Evolutionary conservation across 176 grass and related monocot genomes (phyloP), one percentile per base, ranked within the genome.

Genomic region (Microstegium vimineum): DNA sequence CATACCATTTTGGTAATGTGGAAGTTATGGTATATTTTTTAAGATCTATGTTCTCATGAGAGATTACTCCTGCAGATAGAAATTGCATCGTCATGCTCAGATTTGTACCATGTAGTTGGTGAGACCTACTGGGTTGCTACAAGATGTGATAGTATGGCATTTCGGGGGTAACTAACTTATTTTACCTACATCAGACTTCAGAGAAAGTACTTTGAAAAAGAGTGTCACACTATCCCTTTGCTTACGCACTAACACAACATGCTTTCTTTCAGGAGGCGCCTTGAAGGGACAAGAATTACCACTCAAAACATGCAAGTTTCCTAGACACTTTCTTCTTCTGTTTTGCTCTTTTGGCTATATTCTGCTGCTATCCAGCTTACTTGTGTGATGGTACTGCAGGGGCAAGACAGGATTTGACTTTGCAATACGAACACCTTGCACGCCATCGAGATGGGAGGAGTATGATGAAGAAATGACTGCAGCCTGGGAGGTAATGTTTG

Each of bases 231-330:
- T 68, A 73, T 63, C n/a, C 27, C 54, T 81, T 31, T 71, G 35
- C 62, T 69, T 78, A 84, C n/a, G n/a, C 64, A 57, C 56, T 91
- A 76, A 91, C 82, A 80, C 66, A 57, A 49, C 56, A 51, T 91
- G 76, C 32, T 10, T 32, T 86, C 85, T 95, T 89, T 83, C 88
- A 98, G 96, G 93, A 98, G 92, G 36, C 87, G 82, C 47, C 96
- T 99, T 87, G 96, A 99, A 89, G 93, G 96, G 85, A 99, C 96
- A 73, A 90, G 93, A 89, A 99, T 99, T 89, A 99, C 93, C 51
- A 92, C 92, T 88, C 96, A 92, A 72, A 85, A 82, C 54, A 90
- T 93, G 96, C 86, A 92, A 87, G 80, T 38, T 85, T n/a, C 67
- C 16, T 77, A 27, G 23, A 52, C 67, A 31, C n/a, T 43, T 63